Percentiles rank a stretch among this genome's conserved stretches.
Evolutionary conservation across 768 basidiomycete genomes (phyloP).

Genomic region (Rhizopogon vesiculosus): DNA sequence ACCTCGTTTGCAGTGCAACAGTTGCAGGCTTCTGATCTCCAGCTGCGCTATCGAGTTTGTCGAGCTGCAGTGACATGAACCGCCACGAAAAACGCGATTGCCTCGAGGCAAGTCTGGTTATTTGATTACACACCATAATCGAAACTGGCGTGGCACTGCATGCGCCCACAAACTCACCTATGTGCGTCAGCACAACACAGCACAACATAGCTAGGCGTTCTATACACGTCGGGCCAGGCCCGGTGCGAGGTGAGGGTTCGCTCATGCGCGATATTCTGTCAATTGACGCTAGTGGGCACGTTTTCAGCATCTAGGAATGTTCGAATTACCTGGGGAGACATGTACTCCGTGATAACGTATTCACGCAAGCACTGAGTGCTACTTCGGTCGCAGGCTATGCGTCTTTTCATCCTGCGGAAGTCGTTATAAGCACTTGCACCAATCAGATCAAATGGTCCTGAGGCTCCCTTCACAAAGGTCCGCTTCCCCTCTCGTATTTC

Average conservation of each 20-base stretch:
- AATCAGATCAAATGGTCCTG: constrained; percentile 7
- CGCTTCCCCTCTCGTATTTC: constrained; percentile 8
- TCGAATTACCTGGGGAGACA: constrained; percentile 3
- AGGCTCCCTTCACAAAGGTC: constrained; percentile 12
- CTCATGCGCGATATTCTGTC: constrained; percentile 8
- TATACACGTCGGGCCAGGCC: too few relatives aligned
- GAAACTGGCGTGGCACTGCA: not conserved
- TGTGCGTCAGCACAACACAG: not conserved
- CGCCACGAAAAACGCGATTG: constrained; percentile 15
- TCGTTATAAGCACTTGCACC: constrained; percentile 20
- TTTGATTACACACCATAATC: not conserved
- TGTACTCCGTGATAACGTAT: constrained; percentile 15
- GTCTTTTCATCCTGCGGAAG: constrained; percentile 9
- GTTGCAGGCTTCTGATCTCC: not conserved
- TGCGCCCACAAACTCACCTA: constrained; percentile 2
- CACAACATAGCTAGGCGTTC: constrained; percentile 5
- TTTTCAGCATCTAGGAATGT: constrained; percentile 16
- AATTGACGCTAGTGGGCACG: constrained; percentile 15
- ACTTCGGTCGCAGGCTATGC: constrained; percentile 18
- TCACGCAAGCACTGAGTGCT: constrained; percentile 3
- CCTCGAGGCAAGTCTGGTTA: constrained; percentile 20
- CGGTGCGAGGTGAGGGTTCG: constrained; percentile 12
- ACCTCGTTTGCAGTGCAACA: not conserved
- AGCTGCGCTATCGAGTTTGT: not conserved
- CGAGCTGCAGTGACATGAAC: constrained; percentile 4